A percentile compares a stretch with the other conserved stretches of the same genome.
Evolutionary conservation across 2,329 filamentous ascomycete genomes (phyloP).

Genomic region (Madurella fahalii): DNA sequence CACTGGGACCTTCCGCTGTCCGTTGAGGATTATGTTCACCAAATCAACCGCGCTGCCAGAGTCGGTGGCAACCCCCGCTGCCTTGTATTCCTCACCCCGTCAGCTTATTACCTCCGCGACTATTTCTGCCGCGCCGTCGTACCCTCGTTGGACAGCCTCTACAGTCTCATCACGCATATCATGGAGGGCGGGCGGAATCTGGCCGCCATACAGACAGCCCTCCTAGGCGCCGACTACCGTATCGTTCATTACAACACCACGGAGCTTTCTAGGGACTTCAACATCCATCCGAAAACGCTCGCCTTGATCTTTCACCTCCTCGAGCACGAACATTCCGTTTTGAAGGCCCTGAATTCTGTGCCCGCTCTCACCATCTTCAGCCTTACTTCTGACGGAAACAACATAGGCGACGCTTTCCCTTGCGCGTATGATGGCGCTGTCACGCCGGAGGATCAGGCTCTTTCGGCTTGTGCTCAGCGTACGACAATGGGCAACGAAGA

Average conservation of each 20-base stretch:
- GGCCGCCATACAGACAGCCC: background rate
- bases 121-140: background rate
- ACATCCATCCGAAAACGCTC: background rate
- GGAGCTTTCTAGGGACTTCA: background rate
- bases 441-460: no score
- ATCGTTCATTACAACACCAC: background rate
- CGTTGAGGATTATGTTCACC: background rate
- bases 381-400: no score
- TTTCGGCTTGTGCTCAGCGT: no score
- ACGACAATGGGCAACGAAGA: no score
- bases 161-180: background rate
- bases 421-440: no score
- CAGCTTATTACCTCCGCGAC: background rate
- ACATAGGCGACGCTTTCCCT: no score
- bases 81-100: background rate
- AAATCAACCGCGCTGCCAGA: background rate
- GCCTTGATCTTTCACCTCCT: background rate
- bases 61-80: background rate
- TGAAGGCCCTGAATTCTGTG: background rate
- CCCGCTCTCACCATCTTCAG: no score
- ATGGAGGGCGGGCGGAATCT: background rate
- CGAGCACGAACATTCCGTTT: background rate
- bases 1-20: background rate
- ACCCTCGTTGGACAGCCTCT: background rate
- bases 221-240: background rate